Evolutionary conservation across 306 rosid species (phyloP), one percentile per base, ranked within the genome.

Genomic region (Castanopsis chinensis): DNA sequence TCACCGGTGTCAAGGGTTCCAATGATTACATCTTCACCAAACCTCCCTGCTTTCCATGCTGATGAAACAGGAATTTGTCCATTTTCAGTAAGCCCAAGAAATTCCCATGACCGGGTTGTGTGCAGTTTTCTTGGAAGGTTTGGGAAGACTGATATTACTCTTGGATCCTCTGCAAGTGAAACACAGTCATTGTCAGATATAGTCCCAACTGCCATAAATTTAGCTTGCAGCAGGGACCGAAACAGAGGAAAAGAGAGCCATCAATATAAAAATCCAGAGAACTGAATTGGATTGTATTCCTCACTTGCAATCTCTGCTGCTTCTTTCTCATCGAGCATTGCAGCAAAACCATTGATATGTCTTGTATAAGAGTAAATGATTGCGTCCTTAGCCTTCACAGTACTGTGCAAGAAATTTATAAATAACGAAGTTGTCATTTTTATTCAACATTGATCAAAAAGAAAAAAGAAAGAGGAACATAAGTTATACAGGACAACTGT

Each of bases 61-160:
- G 91, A 87, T 1, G 67, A 21, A 1, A 19, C 15, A 33, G 68
- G 81, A 64, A 78, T 28, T 51, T 28, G 63, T 18, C 67, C 79
- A 12, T 77, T 59, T 18, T 28, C 56, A 23, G 85, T 86, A 6
- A 87, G 5, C n/a, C 89, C 85, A 13, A 92, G 81, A 85, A 90
- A 92, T 21, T 81, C 85, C 93, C 97, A 92, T 55, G 95, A 87
- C 64, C 78, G 79, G 0, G 97, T 90, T 27, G 95, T 92, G 15
- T 87, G 93, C 53, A 89, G 60, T 57, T 87, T 51, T 59, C 81
- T 77, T 55, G 85, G 86, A 76, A 76, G 74, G 89, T 89, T 90
- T 70, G 45, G 28, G 64, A 89, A 90, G 7, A 92, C 83, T 18
- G 93, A 89, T 18, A 87, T 83, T 18, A 92, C 93, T 37, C 41